These are phyloP conservation scores for Suillus occidentalis DNA, from an alignment of 768 basidiomycete species.

Conservation along the genomic window DNA sequence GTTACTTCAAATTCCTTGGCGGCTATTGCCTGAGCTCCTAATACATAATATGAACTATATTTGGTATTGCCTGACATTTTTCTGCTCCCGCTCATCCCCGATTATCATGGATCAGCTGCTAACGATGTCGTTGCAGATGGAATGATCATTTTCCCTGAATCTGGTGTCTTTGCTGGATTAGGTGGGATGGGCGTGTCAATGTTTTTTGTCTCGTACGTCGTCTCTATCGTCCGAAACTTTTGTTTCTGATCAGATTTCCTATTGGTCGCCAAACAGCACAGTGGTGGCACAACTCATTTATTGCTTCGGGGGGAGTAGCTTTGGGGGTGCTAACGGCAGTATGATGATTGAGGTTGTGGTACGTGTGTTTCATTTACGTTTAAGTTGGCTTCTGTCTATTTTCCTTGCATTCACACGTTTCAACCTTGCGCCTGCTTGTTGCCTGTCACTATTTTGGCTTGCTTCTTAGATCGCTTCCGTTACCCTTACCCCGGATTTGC, in stretches of 20 bases:
- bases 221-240: not conserved
- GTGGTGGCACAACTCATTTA: constrained; percentile 83
- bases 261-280: constrained; percentile 42
- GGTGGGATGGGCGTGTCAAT: constrained; percentile 92
- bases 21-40: not conserved
- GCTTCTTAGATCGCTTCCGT: not conserved
- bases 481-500: constrained; percentile 7
- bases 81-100: not conserved
- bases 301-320: constrained; percentile 83
- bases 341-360: constrained; percentile 99
- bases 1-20: not conserved
- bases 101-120: not conserved
- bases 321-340: constrained; percentile 87
- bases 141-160: constrained; percentile 92
- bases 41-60: constrained; percentile 6
- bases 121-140: constrained; percentile 55
- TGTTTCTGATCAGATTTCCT: not conserved
- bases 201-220: constrained; percentile 81
- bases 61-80: not conserved
- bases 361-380: constrained; percentile 31
- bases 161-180: constrained; percentile 74
- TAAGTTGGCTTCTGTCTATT: not conserved
- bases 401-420: not conserved
- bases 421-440: constrained; percentile 4
- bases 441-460: not conserved